These are phyloP conservation scores for Fagus sylvatica DNA, from an alignment of 306 rosid genomes.

Conservation along the genomic window DNA sequence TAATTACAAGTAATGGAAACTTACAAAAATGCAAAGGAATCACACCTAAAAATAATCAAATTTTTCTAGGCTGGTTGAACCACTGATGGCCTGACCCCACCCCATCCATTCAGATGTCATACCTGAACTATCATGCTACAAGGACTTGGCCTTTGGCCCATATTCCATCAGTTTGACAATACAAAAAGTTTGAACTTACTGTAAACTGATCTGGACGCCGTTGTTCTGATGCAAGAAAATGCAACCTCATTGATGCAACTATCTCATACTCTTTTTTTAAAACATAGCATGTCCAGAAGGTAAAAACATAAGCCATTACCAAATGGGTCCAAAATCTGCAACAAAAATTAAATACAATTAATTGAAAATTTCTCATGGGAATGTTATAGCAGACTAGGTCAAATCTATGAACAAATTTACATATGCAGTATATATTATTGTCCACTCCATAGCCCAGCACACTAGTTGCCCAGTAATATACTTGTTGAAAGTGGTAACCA, in stretches of 20 bases:
- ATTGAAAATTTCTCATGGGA: background rate
- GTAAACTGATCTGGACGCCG: constrained; percentile 96
- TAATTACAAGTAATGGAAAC: background rate
- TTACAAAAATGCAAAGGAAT: background rate
- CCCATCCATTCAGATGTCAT: background rate
- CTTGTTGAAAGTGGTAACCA: background rate
- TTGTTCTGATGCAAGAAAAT: constrained; percentile 77
- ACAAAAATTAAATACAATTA: constrained; percentile 16
- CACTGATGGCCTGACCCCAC: background rate
- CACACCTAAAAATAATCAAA: background rate
- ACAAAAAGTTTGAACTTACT: constrained; percentile 44
- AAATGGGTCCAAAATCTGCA: constrained; percentile 98
- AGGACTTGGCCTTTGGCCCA: constrained; percentile 1
- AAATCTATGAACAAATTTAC: background rate
- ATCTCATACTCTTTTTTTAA: constrained; percentile 79
- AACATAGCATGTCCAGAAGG: constrained; percentile 88
- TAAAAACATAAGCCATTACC: constrained; percentile 93
- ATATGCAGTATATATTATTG: background rate
- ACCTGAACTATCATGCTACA: background rate
- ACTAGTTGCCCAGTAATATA: background rate
- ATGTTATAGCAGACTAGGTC: background rate
- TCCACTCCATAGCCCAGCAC: background rate
- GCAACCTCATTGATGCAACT: constrained; percentile 84
- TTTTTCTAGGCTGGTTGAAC: background rate
- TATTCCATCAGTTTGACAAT: background rate